These are phyloP conservation scores for Sordariomycetes sp. DNA, from an alignment of 2,329 filamentous ascomycete genomes.

Conservation along the genomic window DNA sequence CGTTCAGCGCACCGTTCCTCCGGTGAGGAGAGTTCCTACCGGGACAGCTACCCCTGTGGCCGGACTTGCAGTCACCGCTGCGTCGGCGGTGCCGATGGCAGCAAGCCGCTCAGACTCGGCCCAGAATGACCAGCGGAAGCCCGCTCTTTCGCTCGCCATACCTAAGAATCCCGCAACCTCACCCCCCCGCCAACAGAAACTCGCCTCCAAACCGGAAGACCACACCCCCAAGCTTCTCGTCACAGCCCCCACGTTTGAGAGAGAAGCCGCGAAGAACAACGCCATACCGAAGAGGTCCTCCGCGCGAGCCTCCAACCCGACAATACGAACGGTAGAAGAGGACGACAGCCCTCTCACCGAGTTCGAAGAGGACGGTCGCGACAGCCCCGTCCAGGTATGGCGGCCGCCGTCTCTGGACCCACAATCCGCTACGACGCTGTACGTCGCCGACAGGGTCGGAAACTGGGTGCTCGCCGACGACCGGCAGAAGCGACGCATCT, in stretches of 20 bases:
- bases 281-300: neutral
- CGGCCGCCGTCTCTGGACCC: slow-evolving; percentile 34
- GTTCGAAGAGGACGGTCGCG: slow-evolving; percentile 35
- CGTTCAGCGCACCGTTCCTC: slow-evolving; percentile 1
- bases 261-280: neutral
- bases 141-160: neutral
- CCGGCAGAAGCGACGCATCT: slow-evolving; percentile 12
- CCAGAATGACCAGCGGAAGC: neutral
- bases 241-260: neutral
- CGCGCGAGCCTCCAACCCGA: neutral
- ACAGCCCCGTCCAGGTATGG: slow-evolving; percentile 33
- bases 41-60: slow-evolving; percentile 9
- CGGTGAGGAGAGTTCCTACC: slow-evolving; percentile 11
- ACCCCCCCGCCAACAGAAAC: neutral
- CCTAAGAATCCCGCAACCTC: neutral
- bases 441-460: slow-evolving; percentile 39
- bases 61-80: neutral
- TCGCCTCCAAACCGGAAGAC: neutral
- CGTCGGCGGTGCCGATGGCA: neutral
- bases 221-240: neutral
- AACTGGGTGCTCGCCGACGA: slow-evolving; percentile 40
- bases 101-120: slow-evolving; percentile 3
- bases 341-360: slow-evolving; percentile 36
- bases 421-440: slow-evolving; percentile 32
- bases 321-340: neutral